Base-by-base conservation (phyloP, 257 asterid genomes). In the Solanum neorickii region DNA sequence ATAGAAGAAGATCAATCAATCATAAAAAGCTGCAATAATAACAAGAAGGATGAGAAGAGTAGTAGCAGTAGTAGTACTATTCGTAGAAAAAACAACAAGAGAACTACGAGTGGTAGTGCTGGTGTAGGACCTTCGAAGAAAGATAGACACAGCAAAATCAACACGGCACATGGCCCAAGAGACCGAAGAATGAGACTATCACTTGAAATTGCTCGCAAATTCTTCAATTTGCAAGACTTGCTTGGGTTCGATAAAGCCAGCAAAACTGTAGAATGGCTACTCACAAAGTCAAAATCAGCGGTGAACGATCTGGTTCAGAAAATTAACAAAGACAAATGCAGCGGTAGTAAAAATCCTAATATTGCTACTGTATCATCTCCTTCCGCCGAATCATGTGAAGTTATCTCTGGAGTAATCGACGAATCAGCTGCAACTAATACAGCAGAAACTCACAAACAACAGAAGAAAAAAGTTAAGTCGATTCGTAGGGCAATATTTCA, bases 171-270 rank as follows among this genome's bases (percentile, higher is more conserved):
- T 2, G 98, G 98, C 9, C 97, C 93, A 3, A 87, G 98, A 41
- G 98, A 95, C 89, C 86, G 98, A 25, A 86, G 98, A 83, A 93
- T 95, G 95, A 89, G 98, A 46, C 91, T 95, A 2, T 95, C 98
- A 9, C 91, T 94, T 0, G 93, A 92, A 9, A 90, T 95, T 5
- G 98, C 98, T 0, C 47, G 92, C 5, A 91, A 86, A 23, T 95
- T 95, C 74, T 95, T 95, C 21, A 91, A 89, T 35, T 90, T 95
- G 12, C 98, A 95, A 65, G 98, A 95, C 85, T 21, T 91, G 83
- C 87, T 95, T 46, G 94, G 97, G n/a, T 93, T 83, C 44, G 98
- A 95, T 82, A 95, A 92, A 87, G 95, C 96, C 0, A 95, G 98
- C 75, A 84, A 89, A 29, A 95, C 98, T 2, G 93, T 95, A 0